Base-by-base conservation (phyloP, 768 basidiomycete genomes). In the Leccinum imitatum region DNA sequence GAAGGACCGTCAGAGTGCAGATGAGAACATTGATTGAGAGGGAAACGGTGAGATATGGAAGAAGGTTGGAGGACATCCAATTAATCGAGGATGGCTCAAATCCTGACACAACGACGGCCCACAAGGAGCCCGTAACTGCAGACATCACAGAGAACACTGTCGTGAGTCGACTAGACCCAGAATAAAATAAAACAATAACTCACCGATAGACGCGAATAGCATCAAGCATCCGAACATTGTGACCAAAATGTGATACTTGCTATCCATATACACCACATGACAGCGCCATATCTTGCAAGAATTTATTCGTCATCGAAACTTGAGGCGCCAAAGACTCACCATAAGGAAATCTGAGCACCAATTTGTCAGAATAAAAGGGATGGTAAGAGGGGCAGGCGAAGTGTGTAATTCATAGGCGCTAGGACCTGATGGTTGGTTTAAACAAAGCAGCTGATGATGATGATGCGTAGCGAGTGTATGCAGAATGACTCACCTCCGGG, bases 11-110 rank as follows among this genome's bases (percentile, higher is more conserved):
- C 9, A 75, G 59, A 13, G 70, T 56, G 35, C 71, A 73, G 30
- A 75, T 61, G 59, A 71, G 14, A 55, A 77, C 58, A 39, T 75
- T 76, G 64, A 69, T 71, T n/a, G 63, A 64, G 25, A 76, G 68
- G 11, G 76, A 76, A 21, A 77, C 67, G 6, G 65, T 65, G 59
- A 74, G 62, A 37, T 71, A 75, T 0, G 75, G 68, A 17, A 73
- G 70, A 23, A 68, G 68, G 53, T 31, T 58, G 41, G 73, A 70
- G n/a, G 73, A 71, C 72, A 73, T 73, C 72, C 70, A 69, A 14
- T 64, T 59, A 5, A 1, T 63, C 15, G 41, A 46, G 2, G 65
- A 59, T 53, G 58, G 62, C 15, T n/a, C 63, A 47, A 71, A 73
- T 31, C 52, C 35, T 10, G 72, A 71, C 6, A 74, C 64, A 7